phyloP scores from a whole-genome alignment of 352 stramenopile species.

The Globisporangium heterothallicum region DNA sequence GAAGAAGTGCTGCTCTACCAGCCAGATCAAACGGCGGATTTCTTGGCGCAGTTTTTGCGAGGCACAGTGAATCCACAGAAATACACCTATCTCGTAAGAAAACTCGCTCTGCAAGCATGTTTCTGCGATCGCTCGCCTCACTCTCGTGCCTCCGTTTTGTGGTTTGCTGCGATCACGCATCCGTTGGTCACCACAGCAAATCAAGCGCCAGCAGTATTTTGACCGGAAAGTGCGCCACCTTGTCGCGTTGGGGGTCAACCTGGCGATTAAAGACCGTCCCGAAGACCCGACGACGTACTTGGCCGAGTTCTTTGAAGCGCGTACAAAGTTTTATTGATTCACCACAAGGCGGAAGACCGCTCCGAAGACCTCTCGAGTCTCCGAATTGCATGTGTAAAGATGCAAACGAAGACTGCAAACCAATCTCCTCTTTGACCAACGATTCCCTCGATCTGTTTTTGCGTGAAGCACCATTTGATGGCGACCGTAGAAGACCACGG shows the following conservation, averaged over 20 bases:
- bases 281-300: slow-evolving; percentile 44
- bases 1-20: slow-evolving; percentile 73
- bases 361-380: no score
- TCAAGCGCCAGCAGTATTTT: slow-evolving; percentile 66
- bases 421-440: no score
- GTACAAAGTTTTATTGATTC: slow-evolving; percentile 61
- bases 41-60: slow-evolving; percentile 56
- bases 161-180: neutral
- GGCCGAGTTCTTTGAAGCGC: slow-evolving; percentile 61
- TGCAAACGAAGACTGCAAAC: no score
- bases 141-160: neutral
- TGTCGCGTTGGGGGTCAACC: slow-evolving; percentile 56
- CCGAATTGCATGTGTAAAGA: slow-evolving; percentile 12
- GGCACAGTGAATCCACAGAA: slow-evolving; percentile 66
- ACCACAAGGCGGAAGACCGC: no score
- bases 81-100: slow-evolving; percentile 68
- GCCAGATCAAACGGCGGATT: slow-evolving; percentile 65
- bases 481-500: no score
- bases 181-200: slow-evolving; percentile 26
- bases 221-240: slow-evolving; percentile 74
- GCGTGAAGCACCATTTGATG: no score
- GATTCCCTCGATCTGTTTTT: no score
- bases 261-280: slow-evolving; percentile 55
- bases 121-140: no score
- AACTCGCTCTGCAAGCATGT: no score